Base-by-base conservation (phyloP, 192 early-diverging fungal genomes). In the Dissophora ornata region DNA sequence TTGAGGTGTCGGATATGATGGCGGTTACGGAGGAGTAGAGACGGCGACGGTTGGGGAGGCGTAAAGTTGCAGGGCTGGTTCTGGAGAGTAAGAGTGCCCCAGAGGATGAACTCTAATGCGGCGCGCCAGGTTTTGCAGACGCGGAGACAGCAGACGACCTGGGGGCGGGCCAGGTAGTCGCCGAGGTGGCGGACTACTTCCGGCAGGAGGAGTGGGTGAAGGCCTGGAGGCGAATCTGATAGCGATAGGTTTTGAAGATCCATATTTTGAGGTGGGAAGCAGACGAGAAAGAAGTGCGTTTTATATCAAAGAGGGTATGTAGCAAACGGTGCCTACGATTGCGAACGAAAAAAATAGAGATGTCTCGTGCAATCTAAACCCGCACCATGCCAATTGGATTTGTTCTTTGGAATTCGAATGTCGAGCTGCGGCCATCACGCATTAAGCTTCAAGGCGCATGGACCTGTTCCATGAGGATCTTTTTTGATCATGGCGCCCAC, bases 1-100 rank as follows among this genome's bases (percentile, higher is more conserved):
- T 22, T 15, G 3, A 68, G 26, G 36, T 51, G 66, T 8, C 66
- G 54, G 28, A 68, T 58, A 57, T 68, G 66, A 36, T 68, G 66
- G 12, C 56, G 44, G 32, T 68, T 57, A 7, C 56, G 33, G 47
- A 68, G 66, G 13, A 57, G 46, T 12, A 68, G 36, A 0, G 66
- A 51, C 5, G 66, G 66, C 0, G 66, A 51, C 11, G 66, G 33
- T n/a, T 68, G 66, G 22, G 36, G 54, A 3, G 66, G 66, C 16
- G 33, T 50, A 8, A 51, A 51, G 21, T 68, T 68, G 38, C 55
- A 57, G 11, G 66, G 66, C 29, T 68, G 55, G 38, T 68, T 57
- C 7, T 58, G 36, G 1, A 68, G 48, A 19, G 26, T 41, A 24
- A 68, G 55, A 9, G 66, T 58, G 3, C 44, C 18, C 66, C 66